Base-by-base conservation (phyloP, 1,284 basidiomycete genomes). In the Tilletia setariae region DNA sequence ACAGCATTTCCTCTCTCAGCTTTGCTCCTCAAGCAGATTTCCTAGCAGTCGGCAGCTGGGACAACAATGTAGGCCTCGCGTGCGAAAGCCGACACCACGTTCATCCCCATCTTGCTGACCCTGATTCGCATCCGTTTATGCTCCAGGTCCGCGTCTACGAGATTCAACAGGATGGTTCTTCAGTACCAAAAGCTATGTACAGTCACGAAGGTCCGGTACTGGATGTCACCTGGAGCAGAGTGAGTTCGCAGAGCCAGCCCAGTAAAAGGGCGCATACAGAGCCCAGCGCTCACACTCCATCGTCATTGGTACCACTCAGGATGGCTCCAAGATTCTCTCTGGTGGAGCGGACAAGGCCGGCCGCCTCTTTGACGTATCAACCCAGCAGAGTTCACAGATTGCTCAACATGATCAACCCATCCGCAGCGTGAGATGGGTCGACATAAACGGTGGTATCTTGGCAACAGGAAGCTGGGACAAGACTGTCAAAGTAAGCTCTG, bases 391-490 rank as follows among this genome's bases (percentile, higher is more conserved):
- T 1, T 72, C 71, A 2, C 89, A 90, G 83, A 88, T 94, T 35
- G 93, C 91, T 1, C 89, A 89, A 73, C 93, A 95, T 79, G 90
- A 92, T 75, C 90, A 88, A 66, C 89, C 92, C 1, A 89, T 96
- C 73, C 89, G 89, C 74, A 87, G 86, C 68, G 87, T 93, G 43
- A 86, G 87, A 67, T 93, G 89, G 88, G 86, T 93, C 65, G 90
- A 91, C 72, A 88, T 88, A 8, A 82, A 79, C 84, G 88, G 79
- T 83, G 88, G 90, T 9, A 87, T 92, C 68, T 85, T 93, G 44
- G 90, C 89, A 16, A 94, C 93, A 0, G 93, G 91, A 1, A 91
- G 91, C 66, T 96, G 93, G 93, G 93, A 96, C 82, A 93, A 92
- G 84, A 91, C 90, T 15, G 82, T 94, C 76, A 93, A 92, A 86